Base-by-base conservation (phyloP, 2,329 filamentous ascomycete species). In the Beauveria sp. region DNA sequence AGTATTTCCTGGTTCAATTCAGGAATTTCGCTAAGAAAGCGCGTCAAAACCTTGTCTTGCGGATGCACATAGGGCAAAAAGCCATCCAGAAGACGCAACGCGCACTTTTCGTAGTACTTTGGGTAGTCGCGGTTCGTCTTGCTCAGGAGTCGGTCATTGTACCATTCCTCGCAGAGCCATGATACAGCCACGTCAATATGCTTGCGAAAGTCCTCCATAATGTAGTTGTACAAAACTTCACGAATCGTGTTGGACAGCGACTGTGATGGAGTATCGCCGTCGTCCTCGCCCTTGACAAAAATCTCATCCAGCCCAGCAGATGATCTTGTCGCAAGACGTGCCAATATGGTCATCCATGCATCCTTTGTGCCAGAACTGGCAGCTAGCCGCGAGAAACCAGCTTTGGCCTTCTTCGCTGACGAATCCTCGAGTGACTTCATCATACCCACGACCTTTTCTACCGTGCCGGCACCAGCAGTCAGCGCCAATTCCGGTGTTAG, bases 131-230 rank as follows among this genome's bases (percentile, higher is more conserved):
- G 71, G 40, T 72, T 73, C n/a, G 70, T 69, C 59, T 73, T 78
- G 61, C 70, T 76, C 63, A 72, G 76, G 65, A 77, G 75, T 72
- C 74, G 86, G 72, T 97, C 93, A 68, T 92, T 96, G 74, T 96
- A 97, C 93, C 94, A 99, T 75, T 99, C 94, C 73, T 99, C 94
- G 67, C 89, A 96, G 18, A 99, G 81, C 94, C 94, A 99, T 8
- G 88, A 87, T 56, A 97, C 91, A 1, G 92, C 93, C 24, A 94
- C 84, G 66, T 96, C 92, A 64, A 97, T 92, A 48, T 94, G 87
- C 64, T 84, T 87, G 59, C 93, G 86, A 76, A 96, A 99, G 71
- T 97, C 93, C 65, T 96, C 91, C 64, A 97, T 84, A 53, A 97
- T 84, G 71, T 96, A 97, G 59, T 84, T 82, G 73, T 92, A 94